Conservation (phyloP, 257 asterid species). For the Solanum tarapatanum region DNA sequence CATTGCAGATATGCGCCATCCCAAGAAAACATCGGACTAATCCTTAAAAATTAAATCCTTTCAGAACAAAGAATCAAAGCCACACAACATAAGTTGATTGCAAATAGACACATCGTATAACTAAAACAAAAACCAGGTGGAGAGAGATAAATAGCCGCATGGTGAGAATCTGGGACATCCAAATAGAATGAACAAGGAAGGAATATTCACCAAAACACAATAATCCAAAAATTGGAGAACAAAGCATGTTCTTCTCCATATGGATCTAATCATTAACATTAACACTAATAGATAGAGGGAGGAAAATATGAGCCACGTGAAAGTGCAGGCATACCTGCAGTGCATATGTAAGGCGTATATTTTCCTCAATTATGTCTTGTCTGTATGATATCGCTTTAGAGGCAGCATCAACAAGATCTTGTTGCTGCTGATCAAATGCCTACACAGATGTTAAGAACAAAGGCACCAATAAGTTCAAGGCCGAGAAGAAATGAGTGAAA, state of each 20-base stretch:
- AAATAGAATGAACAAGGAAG: background rate
- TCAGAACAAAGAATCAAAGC: background rate
- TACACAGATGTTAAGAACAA: conserved; percentile 13
- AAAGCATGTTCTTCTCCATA: background rate
- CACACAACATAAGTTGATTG: background rate
- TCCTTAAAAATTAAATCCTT: background rate
- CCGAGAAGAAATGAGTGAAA: background rate
- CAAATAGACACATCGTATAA: background rate
- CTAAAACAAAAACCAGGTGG: background rate
- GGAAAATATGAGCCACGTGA: background rate
- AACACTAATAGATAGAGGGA: background rate
- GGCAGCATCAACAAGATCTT: conserved; percentile 97
- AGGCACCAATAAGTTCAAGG: background rate
- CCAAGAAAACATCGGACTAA: background rate
- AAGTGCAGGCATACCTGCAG: conserved; percentile 50
- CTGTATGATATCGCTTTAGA: conserved; percentile 95
- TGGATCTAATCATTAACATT: background rate
- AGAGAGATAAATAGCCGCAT: background rate
- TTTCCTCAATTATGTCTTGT: conserved; percentile 96
- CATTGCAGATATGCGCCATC: background rate
- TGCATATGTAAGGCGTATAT: conserved; percentile 90
- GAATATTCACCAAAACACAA: background rate
- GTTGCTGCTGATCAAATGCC: conserved; percentile 99
- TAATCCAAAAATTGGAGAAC: background rate
- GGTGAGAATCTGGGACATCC: background rate